Evolutionary conservation across 345 rosid genomes (phyloP).

Genomic region (Acer campestre): DNA sequence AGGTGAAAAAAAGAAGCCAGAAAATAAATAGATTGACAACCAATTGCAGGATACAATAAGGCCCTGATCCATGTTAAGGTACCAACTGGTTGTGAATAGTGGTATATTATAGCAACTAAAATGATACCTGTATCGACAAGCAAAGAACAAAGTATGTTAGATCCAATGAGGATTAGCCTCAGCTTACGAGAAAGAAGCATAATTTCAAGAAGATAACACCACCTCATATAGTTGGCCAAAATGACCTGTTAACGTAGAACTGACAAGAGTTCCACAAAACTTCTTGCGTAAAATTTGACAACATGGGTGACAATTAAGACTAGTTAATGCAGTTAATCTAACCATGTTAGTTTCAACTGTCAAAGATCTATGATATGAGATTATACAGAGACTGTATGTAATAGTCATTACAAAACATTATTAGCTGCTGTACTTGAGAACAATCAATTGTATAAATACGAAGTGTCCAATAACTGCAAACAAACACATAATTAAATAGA

Average conservation of each 20-base stretch:
- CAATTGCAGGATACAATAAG: slow-evolving; percentile 60
- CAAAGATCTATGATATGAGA: background rate
- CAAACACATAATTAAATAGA: background rate
- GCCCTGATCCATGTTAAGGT: slow-evolving; percentile 56
- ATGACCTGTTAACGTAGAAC: background rate
- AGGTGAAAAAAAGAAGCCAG: background rate
- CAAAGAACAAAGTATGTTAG: slow-evolving; percentile 24
- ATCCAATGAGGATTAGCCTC: slow-evolving; percentile 15
- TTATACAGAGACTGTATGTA: background rate
- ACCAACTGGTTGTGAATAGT: slow-evolving; percentile 62
- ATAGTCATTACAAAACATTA: background rate
- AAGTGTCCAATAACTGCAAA: background rate
- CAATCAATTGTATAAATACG: background rate
- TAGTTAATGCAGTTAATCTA: background rate
- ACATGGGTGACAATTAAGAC: background rate
- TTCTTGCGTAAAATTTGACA: background rate
- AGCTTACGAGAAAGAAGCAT: background rate
- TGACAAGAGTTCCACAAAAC: background rate
- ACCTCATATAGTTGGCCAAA: background rate
- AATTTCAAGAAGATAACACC: background rate
- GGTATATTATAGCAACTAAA: slow-evolving; percentile 69
- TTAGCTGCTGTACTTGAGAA: background rate
- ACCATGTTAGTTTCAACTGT: background rate
- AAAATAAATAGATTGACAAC: slow-evolving; percentile 4
- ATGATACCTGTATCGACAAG: slow-evolving; percentile 55